Base-by-base conservation (phyloP, 768 basidiomycete species). In the Xerocomus brunneocitrinus region DNA sequence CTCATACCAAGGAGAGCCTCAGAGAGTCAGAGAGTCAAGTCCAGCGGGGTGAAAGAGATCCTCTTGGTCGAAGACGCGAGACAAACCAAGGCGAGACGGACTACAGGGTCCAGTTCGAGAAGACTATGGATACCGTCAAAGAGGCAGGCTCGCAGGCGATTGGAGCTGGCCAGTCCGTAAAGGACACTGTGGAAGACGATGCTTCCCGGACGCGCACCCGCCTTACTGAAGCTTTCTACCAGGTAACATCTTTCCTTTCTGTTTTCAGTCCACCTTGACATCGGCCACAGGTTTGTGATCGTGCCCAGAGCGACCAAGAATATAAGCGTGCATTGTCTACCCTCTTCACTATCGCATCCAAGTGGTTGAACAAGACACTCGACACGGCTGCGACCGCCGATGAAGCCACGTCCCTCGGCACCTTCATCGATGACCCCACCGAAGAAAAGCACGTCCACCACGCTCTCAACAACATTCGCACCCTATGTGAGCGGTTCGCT, bases 61-160 rank as follows among this genome's bases (percentile, higher is more conserved):
- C 74, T 24, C 61, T 82, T 0, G 86, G 87, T 0, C 67, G 83
- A 40, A 78, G 77, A 58, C 61, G 78, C 0, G 76, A 84, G 19
- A 47, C 32, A 55, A 60, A 62, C 30, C 38, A 52, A 25, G 73
- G 78, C 49, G 74, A 79, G 51, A 62, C 66, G 10, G 83, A 86
- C 30, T 54, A 73, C 4, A 79, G 79, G 62, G 75, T 74, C 7
- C 73, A 75, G 27, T 89, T 84, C 63, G 83, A 87, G 67, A 79
- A 79, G 57, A 76, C 82, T 0, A 84, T 89, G 80, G 87, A 87
- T 30, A 77, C 76, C 0, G 72, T 80, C 9, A 88, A 85, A 63
- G 76, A 70, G 10, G 74, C 71, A 0, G 87, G 87, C 8, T 79
- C 77, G 0, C 72, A 71, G 31, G 77, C 75, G 8, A 88, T 89